Evolutionary conservation across 1,284 basidiomycete species (phyloP), one percentile per base, ranked within the genome.

Genomic region (Boletus sp.): DNA sequence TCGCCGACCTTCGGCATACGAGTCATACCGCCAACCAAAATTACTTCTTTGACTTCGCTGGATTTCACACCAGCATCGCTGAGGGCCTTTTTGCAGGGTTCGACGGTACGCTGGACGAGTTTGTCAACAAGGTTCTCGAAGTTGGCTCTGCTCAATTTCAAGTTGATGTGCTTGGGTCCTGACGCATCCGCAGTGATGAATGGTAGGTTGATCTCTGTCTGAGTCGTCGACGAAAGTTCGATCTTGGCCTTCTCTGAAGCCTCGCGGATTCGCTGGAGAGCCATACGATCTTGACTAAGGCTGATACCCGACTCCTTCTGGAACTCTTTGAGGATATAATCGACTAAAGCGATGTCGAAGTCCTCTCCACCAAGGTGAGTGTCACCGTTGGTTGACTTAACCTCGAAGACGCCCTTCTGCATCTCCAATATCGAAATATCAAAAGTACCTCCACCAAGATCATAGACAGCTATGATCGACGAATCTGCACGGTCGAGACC

Each of bases 181-280:
- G 85, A 82, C 5, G 91, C 89, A 63, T 94, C 92, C 23, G 93
- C 93, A 49, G 94, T 94, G 72, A 99, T 96, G 81, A 97, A 98
- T 3, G 94, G 95, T 59, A 98, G 71, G 71, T 94, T 95, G 74
- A 97, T 84, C 70, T 98, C 95, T 45, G 94, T 99, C 69, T 94
- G 88, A 0, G 88, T 76, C 6, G 94, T 91, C 22, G 91, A 94
- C 33, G 94, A 97, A 19, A 98, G 77, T 70, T 98, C 95, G 51
- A 96, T 96, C 83, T 99, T 99, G 58, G 95, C 95, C 78, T 98
- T 97, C 79, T 98, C 95, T 23, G 94, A 93, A 23, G 95, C 95
- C 72, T 98, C 95, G 66, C 95, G 91, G 60, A 99, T 92, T 74
- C 95, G 93, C 72, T 98, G 95, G 61, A 99, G 92, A n/a, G 95